A percentile compares a stretch with the other conserved stretches of the same genome.
phyloP scores from a whole-genome alignment of 2,329 filamentous ascomycete genomes.

The Aureobasidium mangrovei region DNA sequence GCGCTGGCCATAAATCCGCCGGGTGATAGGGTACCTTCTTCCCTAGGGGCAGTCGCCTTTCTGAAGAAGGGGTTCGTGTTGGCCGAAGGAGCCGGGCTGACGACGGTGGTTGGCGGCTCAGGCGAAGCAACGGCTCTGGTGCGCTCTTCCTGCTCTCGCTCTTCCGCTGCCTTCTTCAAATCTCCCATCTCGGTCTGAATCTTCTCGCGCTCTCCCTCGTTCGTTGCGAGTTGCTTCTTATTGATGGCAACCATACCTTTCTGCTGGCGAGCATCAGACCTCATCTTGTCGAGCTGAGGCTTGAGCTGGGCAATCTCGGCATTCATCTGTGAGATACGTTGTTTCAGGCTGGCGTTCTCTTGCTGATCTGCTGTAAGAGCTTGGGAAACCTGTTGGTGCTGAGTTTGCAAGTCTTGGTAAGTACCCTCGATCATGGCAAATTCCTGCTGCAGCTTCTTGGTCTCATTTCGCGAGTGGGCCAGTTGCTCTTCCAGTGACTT shows the following conservation, averaged over 20 bases:
- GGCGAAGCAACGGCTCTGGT: constrained; percentile 24
- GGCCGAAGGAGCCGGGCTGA: constrained; percentile 55
- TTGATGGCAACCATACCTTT: constrained; percentile 96
- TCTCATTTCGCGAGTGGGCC: constrained; percentile 65
- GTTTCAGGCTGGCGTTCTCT: constrained; percentile 78
- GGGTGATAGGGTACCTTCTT: constrained; percentile 11
- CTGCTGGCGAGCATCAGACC: constrained; percentile 84
- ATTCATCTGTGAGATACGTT: constrained; percentile 77
- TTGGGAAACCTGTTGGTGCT: constrained; percentile 67
- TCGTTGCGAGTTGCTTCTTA: constrained; percentile 90
- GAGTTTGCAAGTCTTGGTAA: constrained; percentile 70
- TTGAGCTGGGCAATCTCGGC: constrained; percentile 74
- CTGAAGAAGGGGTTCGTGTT: constrained; percentile 95
- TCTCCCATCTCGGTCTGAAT: constrained; percentile 70
- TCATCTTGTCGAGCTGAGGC: constrained; percentile 86
- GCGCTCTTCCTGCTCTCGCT: constrained; percentile 33
- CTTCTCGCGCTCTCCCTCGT: constrained; percentile 81
- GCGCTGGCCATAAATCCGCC: constrained; percentile 17
- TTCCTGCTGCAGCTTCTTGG: constrained; percentile 74
- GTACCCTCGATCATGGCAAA: constrained; percentile 73
- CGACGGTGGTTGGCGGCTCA: constrained; percentile 40
- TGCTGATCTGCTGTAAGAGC: constrained; percentile 78
- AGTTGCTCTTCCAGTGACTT: constrained; percentile 79
- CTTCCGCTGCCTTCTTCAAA: constrained; percentile 45
- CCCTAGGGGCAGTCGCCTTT: constrained; percentile 33